phyloP scores from a whole-genome alignment of 2,329 filamentous ascomycete genomes.

The Pseudogymnoascus sp. region DNA sequence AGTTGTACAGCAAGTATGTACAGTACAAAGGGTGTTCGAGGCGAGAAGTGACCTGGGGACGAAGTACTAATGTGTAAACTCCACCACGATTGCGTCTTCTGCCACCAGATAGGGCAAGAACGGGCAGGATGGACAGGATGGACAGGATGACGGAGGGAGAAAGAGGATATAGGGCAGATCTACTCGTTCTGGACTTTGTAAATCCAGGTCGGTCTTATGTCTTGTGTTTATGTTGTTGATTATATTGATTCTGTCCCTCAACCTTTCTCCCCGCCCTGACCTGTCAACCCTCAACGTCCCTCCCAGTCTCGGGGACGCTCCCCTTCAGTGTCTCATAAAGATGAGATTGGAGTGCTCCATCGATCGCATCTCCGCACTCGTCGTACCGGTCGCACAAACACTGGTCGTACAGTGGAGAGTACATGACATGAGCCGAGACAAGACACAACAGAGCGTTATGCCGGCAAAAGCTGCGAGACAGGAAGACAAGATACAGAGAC shows the following conservation, averaged over 20 bases:
- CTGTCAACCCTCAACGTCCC: background rate
- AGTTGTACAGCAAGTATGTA: background rate
- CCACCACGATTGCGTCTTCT: background rate
- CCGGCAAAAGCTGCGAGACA: slow-evolving; percentile 1
- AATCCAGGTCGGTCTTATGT: background rate
- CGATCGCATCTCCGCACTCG: background rate
- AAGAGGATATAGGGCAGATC: background rate
- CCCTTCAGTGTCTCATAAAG: background rate
- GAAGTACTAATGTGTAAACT: background rate
- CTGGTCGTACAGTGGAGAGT: background rate
- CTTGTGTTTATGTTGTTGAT: background rate
- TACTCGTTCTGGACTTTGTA: background rate
- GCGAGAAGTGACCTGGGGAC: background rate
- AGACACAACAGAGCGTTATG: background rate
- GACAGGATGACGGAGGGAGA: background rate
- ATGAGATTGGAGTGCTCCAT: background rate
- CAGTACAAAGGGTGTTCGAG: background rate
- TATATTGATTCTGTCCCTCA: background rate
- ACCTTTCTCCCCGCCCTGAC: background rate
- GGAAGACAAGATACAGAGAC: background rate
- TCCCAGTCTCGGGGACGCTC: background rate
- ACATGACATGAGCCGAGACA: slow-evolving; percentile 3
- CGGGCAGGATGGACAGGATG: background rate
- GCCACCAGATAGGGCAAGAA: background rate
- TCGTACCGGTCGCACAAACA: background rate